Base-by-base conservation (phyloP, 2,329 filamentous ascomycete species). In the Clonostachys rhizophaga region DNA sequence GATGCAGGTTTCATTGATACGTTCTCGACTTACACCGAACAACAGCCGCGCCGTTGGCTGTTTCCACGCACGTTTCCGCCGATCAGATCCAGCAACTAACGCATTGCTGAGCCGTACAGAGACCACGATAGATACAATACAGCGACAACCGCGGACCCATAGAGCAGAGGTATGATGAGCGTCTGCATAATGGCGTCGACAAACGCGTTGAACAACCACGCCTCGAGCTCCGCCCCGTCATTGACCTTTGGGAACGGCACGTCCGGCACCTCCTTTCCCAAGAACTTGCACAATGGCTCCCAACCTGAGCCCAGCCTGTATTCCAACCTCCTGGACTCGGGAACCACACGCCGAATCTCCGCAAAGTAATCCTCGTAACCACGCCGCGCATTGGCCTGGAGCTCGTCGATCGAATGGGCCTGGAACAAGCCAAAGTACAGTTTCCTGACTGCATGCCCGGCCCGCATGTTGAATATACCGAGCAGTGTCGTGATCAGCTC, bases 211-310 rank as follows among this genome's bases (percentile, higher is more conserved):
- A 30, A 30, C 24, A 30, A 9, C 24, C 24, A 30, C 24, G 24
- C 24, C 10, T 30, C 24, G 24, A 30, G 24, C 24, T 30, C 44
- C 20, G 12, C 39, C 14, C 14, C 44, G n/a, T 42, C 4, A 13
- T 68, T 67, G 1, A 62, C 55, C 46, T 53, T 30, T 30, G 24
- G 24, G 24, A 30, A 30, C 24, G 24, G 24, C 24, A 30, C 24
- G 9, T 56, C 54, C 0, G 67, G 68, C 12, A 64, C 50, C 2
- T 56, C 51, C 40, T 62, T 63, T 0, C 44, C 65, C 13, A 70
- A 45, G 42, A 70, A 69, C 20, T 56, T 48, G 44, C 66, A 69
- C 8, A 70, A 52, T 3, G 67, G 64, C 14, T 35, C 60, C 65
- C 66, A 69, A 1, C 68, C 68, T 4, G 63, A 54, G 1, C 52